Evolutionary conservation across 2,329 filamentous ascomycete genomes (phyloP), one percentile per base, ranked within the genome.

Genomic region (Apiospora hydei): DNA sequence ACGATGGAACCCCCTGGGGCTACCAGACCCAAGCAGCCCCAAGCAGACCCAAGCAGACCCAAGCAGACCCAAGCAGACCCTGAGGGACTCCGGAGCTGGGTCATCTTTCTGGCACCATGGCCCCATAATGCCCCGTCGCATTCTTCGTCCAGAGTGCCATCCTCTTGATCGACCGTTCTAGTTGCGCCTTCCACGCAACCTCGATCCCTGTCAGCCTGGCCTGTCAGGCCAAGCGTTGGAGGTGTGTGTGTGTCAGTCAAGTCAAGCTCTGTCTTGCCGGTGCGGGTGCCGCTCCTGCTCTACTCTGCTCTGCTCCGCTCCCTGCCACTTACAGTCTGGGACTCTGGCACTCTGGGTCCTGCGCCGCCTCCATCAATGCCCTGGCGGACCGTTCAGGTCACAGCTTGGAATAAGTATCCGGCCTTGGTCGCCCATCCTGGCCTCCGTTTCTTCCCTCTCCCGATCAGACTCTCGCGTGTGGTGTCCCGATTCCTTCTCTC

Each of bases 401-500:
- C 14, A 68, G 7, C 21, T 41, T 49, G 8, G 4, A 38, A 67
- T 67, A 68, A 68, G 66, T 47, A 47, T 44, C 66, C 41, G 41
- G 66, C 13, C 66, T 47, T 68, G 41, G 66, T 47, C 43, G 18
- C 66, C 46, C 11, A 44, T 68, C 66, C 43, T 46, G 43, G 44
- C 26, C 53, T 34, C 30, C 53, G 53, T 61, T 61, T 68, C 66
- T 47, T 47, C 43, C 30, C 30, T 34, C 26, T 68, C 21, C 66
- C 38, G 43, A 46, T 43, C 64, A 43, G 38, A 43, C 64, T 67
- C 64, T 67, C 64, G 24, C 64, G 64, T 67, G 66, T 68, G 66
- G 66, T 68, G 66, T 68, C 66, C 66, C 66, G 66, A 57, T 72
- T 70, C 73, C 72, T 72, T 70, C 70, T 69, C 53, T 61, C 66